Evolutionary conservation across 2,329 filamentous ascomycete genomes (phyloP), one percentile per base, ranked within the genome.

Genomic region (Coniochaeta prunicola): DNA sequence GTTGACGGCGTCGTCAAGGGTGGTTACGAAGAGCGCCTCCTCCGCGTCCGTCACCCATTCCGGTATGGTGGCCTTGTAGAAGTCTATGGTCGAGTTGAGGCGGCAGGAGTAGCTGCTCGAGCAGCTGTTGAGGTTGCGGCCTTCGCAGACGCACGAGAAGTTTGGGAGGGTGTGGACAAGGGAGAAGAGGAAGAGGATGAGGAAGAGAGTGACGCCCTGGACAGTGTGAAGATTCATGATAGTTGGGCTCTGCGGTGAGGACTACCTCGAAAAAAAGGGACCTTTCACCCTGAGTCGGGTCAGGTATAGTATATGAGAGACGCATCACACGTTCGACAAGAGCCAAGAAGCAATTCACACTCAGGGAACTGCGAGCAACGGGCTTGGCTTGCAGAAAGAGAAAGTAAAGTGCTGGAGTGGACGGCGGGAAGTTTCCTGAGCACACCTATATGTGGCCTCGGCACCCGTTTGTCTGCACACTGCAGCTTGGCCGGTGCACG

Each of bases 31-130:
- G 33, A 56, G 54, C 6, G 54, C 17, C 17, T 56, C 36, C 26
- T 56, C 54, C 13, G n/a, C 31, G 54, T 42, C 36, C 31, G 54
- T 56, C 54, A 56, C 54, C 54, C 54, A 56, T 19, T 38, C 36
- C 33, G 54, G 54, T 13, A 42, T 26, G 2, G 21, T 2, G 9
- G 54, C 12, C 13, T 30, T 30, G 54, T 30, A 28, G 33, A 56
- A 42, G 33, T 38, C 33, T 3, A 56, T 26, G 2, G 54, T 40
- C 3, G 33, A 40, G 36, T 56, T 56, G 26, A 56, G 54, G 33
- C 54, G 54, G 54, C 54, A 56, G 13, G 54, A 56, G 36, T 56
- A 56, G 19, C 21, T 4, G 5, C n/a, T 40, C 17, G 54, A 38
- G 36, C 54, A 56, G 54, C 15, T 34, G 54, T 56, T 56, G 3